These are phyloP conservation scores for Corymbia calophylla DNA, from an alignment of 441 rosid genomes.

Conservation along the genomic window DNA sequence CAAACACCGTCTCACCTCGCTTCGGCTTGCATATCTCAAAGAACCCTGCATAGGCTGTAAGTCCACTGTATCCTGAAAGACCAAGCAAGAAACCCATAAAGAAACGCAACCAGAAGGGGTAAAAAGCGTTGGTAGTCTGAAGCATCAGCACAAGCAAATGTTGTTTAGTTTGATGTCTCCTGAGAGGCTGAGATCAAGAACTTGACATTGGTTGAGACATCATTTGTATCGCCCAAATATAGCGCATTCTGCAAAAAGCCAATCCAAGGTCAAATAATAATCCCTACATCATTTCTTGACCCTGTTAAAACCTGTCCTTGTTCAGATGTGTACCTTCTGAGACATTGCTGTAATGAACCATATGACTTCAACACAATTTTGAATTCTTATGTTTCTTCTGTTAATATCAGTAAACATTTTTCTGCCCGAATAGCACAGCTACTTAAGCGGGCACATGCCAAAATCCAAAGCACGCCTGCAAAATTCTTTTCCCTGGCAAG, in stretches of 20 bases:
- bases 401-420: background rate
- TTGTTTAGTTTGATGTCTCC: background rate
- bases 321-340: background rate
- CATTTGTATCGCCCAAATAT: background rate
- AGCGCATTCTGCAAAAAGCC: background rate
- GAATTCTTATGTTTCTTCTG: background rate
- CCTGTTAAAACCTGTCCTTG: background rate
- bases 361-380: background rate
- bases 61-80: constrained; percentile 40
- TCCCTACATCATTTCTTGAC: background rate
- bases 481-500: background rate
- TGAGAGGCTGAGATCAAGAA: background rate
- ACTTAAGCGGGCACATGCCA: background rate
- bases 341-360: background rate
- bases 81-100: background rate
- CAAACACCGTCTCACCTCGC: constrained; percentile 48
- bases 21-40: constrained; percentile 42
- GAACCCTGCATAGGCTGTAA: constrained; percentile 46
- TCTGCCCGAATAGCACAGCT: background rate
- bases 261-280: background rate
- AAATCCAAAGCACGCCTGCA: background rate
- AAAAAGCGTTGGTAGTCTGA: background rate
- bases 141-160: background rate
- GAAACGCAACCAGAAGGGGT: background rate
- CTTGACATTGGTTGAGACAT: background rate